Base-by-base conservation (phyloP, 345 rosid genomes). In the Arabis alpina region DNA sequence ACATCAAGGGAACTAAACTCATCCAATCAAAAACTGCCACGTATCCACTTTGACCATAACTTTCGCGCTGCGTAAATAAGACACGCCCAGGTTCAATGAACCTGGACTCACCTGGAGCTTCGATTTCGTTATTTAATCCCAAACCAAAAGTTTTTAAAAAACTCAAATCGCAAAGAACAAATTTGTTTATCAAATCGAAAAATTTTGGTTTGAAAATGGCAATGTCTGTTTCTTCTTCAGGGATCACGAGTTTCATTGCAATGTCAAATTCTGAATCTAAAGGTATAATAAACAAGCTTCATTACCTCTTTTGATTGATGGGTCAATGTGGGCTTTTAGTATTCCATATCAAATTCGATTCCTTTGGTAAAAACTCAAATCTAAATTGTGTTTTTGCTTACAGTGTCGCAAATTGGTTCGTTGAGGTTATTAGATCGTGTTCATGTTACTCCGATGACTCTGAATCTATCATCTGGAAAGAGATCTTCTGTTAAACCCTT, bases 371-470 rank as follows among this genome's bases (percentile, higher is more conserved):
- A 23, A 10, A 3, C n/a, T n/a, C 19, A 19, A 37, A 23, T 19
- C 8, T 11, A 39, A 58, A 11, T 12, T 2, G 42, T 2, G 3
- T 7, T 19, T 34, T 24, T 10, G 2, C 8, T 66, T 64, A 42
- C 83, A 88, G 98, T 75, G 54, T 14, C 86, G 0, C 89, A 80
- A 71, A 68, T 87, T 5, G 90, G 87, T 15, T 86, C 87, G 2
- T 71, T 90, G 58, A 78, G 81, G 62, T 44, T 75, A 8, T 8
- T 54, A 39, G 90, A 88, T 73, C 83, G 85, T 53, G 69, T 77
- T 12, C 57, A 40, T 43, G 72, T 64, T 30, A 61, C 76, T 6
- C 73, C 79, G 3, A 43, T 77, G 28, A 68, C 82, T 43, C 59
- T 85, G 55, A 86, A 60, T 73, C 63, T 80, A 13, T 74, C 82